Evolutionary conservation across 2,329 filamentous ascomycete genomes (phyloP), one percentile per base, ranked within the genome.

Genomic region (Chrysoporthe cubensis): DNA sequence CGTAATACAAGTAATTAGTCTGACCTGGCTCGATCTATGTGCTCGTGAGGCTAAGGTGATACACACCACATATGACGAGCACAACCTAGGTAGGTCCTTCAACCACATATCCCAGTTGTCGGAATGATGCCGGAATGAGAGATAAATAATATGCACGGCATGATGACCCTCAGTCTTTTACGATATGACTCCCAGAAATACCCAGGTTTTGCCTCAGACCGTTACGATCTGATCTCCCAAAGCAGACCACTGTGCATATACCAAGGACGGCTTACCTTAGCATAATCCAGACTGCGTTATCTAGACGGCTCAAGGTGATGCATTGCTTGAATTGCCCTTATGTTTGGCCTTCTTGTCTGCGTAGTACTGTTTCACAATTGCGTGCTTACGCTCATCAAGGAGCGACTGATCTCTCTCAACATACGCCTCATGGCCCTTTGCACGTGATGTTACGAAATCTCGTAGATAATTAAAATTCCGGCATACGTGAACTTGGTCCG

Each of bases 381-480:
- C 44, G 40, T 65, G 56, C 64, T 65, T 65, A 8, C n/a, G 44
- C 46, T 43, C 64, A 43, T 65, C 64, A 37, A 65, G 56, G 9
- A 65, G 46, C 2, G 64, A 59, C 43, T 21, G 57, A 6, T 65
- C 64, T 37, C 64, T 59, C 34, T 46, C 43, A 5, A 60, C 44
- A 43, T 60, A 65, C 21, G 64, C 64, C 1, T 50, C 64, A 16
- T 65, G 64, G 8, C 64, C 64, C 8, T 50, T 65, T 16, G 64
- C 64, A 9, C 64, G 75, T 0, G 79, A 70, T 3, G 65, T 66
- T 8, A 40, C 42, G 14, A 56, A 68, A 11, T 67, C 58, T 5
- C 68, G 62, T 8, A 70, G 56, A 16, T 59, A 68, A 16, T 61
- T 62, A 52, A 70, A 68, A 16, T 66, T 56, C 9, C 68, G 68